These are phyloP conservation scores for Paramecium tetraurelia DNA, from an alignment of 73 alveolate genomes.

Conservation along the genomic window DNA sequence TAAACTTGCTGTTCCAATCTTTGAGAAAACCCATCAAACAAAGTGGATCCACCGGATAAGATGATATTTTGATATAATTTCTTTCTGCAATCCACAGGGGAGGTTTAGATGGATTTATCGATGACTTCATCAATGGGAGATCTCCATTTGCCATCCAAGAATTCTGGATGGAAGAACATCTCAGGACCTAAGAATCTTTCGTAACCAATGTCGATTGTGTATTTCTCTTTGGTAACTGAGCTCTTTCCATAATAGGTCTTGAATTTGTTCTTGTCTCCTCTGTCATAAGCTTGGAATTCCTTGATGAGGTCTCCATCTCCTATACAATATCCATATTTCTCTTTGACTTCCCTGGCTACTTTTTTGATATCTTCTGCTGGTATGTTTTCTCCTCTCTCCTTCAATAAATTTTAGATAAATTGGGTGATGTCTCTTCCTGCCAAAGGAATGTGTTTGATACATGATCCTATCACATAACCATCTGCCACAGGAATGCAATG, in stretches of 20 bases:
- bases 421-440: conserved; percentile 97
- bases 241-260: conserved; percentile 75
- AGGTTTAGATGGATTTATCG: conserved; percentile 85
- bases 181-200: conserved; percentile 94
- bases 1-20: conserved; percentile 81
- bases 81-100: conserved; percentile 96
- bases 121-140: conserved; percentile 86
- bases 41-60: conserved; percentile 97
- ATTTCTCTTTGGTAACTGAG: conserved; percentile 69
- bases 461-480: conserved; percentile 95
- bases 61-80: conserved; percentile 89
- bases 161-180: conserved; percentile 80
- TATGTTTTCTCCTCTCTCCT: conserved; percentile 88
- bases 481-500: conserved; percentile 74
- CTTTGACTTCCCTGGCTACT: conserved; percentile 87
- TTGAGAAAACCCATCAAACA: conserved; percentile 89
- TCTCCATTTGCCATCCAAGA: conserved; percentile 84
- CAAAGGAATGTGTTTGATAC: conserved; percentile 95
- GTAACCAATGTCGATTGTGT: conserved; percentile 80
- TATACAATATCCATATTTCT: conserved; percentile 86
- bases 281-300: conserved; percentile 84
- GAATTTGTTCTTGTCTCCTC: conserved; percentile 69
- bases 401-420: conserved; percentile 74
- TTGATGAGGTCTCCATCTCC: conserved; percentile 72
- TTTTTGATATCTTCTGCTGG: conserved; percentile 91